Evolutionary conservation across 306 rosid species (phyloP), one percentile per base, ranked within the genome.

Genomic region (Hylodesmum podocarpum): DNA sequence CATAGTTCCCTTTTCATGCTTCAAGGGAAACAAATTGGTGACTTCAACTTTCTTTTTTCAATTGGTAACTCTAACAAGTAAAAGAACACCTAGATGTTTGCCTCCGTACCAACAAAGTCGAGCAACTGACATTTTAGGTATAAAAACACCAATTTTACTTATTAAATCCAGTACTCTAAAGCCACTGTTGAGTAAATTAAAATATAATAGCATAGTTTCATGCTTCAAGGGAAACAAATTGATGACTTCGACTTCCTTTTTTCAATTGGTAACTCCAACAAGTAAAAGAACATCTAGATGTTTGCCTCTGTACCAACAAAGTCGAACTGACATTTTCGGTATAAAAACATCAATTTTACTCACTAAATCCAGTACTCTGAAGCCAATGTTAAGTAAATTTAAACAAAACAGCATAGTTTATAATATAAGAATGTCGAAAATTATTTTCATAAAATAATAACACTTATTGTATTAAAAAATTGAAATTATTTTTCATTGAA

Each of bases 301-400:
- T 47, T 63, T 75, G 50, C 53, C 19, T 33, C 40, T 40, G 53
- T 36, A 75, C 80, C 39, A 49, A 46, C 72, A 47, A 46, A 61
- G 22, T 61, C 3, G 27, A 24, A 18, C 37, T 22, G 50, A 15
- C 79, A 46, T 18, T 73, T 61, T 11, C 27, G 31, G 51, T 27
- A 29, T 12, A 59, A 18, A 46, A 49, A 4, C 69, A 64, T 7
- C 0, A 34, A 14, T 10, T 29, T 34, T 63, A 34, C 8, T 6
- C 6, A 58, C 7, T 15, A 31, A n/a, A 8, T 16, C 13, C 0
- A 54, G 18, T 25, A 25, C n/a, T 61, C 27, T 61, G 31, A 53
- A 16, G 13, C 4, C 27, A 33, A 25, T 29, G 5, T 27, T 3
- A 61, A 29, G 22, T 8, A 61, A 61, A 31, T 50, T 12, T 4